Evolutionary conservation across 2,329 filamentous ascomycete genomes (phyloP).

Genomic region (Cylindrodendrum hubeiense): DNA sequence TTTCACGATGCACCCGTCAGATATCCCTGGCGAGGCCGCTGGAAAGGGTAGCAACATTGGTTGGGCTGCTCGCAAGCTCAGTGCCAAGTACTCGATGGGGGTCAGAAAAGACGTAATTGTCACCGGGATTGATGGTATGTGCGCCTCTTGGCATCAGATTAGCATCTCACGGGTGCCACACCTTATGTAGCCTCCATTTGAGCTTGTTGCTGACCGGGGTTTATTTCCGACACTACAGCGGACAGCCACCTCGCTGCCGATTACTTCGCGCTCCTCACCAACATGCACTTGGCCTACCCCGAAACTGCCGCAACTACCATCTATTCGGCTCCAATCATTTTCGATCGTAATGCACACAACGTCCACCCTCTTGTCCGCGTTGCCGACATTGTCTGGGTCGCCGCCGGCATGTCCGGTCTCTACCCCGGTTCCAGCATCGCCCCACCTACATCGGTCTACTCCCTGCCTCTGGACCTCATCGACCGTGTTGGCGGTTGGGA

Average conservation of each 20-base stretch:
- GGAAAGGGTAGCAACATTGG: constrained; percentile 82
- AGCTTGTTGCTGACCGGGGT: constrained; percentile 19
- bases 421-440: constrained; percentile 73
- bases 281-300: constrained; percentile 71
- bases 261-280: constrained; percentile 75
- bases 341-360: constrained; percentile 78
- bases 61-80: constrained; percentile 77
- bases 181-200: constrained; percentile 1
- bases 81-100: constrained; percentile 67
- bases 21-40: constrained; percentile 75
- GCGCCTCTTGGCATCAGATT: constrained; percentile 7
- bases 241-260: constrained; percentile 78
- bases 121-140: constrained; percentile 79
- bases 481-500: constrained; percentile 81
- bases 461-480: constrained; percentile 73
- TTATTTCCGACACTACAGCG: constrained; percentile 57
- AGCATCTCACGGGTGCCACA: constrained; percentile 10
- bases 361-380: constrained; percentile 77
- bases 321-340: constrained; percentile 79
- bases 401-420: constrained; percentile 77
- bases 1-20: constrained; percentile 75
- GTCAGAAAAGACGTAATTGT: constrained; percentile 73
- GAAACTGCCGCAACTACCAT: constrained; percentile 72
- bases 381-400: constrained; percentile 79
- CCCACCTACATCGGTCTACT: constrained; percentile 81